Percentiles rank a stretch among this genome's conserved stretches.
Conservation (phyloP, 306 rosid genomes). For the Vicia villosa region DNA sequence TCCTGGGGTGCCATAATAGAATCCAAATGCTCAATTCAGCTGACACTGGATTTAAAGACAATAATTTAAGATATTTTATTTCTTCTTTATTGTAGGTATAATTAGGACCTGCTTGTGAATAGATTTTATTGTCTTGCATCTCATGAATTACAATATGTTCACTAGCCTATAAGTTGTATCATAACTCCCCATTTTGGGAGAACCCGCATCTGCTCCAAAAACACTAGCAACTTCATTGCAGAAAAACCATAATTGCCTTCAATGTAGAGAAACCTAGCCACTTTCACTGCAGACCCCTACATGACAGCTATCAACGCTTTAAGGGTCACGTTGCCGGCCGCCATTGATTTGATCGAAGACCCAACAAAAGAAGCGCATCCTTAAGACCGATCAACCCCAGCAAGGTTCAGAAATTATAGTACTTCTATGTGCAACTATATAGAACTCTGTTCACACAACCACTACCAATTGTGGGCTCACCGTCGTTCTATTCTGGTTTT, state of each 20-base stretch:
- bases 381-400: background rate
- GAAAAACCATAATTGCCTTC: background rate
- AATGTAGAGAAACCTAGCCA: background rate
- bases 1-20: slow-evolving; percentile 3
- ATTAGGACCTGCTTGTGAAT: background rate
- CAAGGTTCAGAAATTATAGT: background rate
- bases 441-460: background rate
- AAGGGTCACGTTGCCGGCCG: background rate
- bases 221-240: slow-evolving; percentile 1
- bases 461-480: no score
- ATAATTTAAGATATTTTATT: background rate
- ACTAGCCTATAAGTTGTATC: background rate
- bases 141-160: background rate
- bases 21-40: slow-evolving; percentile 12
- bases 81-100: background rate
- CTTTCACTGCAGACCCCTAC: background rate
- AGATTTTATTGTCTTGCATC: slow-evolving; percentile 1
- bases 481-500: no score
- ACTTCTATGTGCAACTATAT: background rate
- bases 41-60: background rate
- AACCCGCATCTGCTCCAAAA: background rate
- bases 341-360: background rate
- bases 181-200: background rate
- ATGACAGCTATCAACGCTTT: background rate
- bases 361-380: background rate